phyloP scores from a whole-genome alignment of 371 early-diverging fungal species.

The Mortierella polycephala region DNA sequence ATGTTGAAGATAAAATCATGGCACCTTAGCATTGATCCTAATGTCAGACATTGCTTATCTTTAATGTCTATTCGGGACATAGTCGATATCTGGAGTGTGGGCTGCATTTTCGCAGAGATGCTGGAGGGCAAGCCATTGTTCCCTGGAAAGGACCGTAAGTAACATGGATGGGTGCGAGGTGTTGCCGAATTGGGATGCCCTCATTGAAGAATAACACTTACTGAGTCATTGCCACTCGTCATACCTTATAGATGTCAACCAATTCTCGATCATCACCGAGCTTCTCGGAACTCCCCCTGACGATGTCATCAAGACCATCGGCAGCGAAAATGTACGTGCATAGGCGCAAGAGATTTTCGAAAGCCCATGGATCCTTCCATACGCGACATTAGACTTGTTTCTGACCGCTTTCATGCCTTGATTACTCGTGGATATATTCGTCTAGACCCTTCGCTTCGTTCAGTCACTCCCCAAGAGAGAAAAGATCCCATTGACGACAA shows the following conservation, averaged over 20 bases:
- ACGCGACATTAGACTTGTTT: not conserved
- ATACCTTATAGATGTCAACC: slow-evolving; percentile 80
- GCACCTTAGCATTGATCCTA: not conserved
- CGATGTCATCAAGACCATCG: slow-evolving; percentile 92
- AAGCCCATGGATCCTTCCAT: not conserved
- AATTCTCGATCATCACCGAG: slow-evolving; percentile 94
- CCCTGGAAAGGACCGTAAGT: slow-evolving; percentile 95
- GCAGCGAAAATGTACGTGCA: slow-evolving; percentile 86
- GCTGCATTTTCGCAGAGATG: slow-evolving; percentile 99
- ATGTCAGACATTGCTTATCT: not conserved
- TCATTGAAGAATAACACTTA: too few relatives aligned
- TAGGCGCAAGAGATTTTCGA: not conserved
- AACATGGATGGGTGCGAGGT: too few relatives aligned
- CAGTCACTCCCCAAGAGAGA: slow-evolving; percentile 86
- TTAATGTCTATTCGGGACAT: not conserved
- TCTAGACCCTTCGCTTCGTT: slow-evolving; percentile 90
- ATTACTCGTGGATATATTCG: not conserved
- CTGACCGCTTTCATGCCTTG: not conserved
- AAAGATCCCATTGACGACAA: slow-evolving; percentile 80
- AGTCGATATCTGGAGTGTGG: slow-evolving; percentile 99
- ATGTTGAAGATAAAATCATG: not conserved
- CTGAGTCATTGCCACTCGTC: not conserved
- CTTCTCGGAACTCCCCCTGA: slow-evolving; percentile 94
- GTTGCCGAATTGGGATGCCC: too few relatives aligned
- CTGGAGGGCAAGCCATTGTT: slow-evolving; percentile 95